Conservation (phyloP, 2,329 filamentous ascomycete genomes). For the Colletotrichum paranaense region DNA sequence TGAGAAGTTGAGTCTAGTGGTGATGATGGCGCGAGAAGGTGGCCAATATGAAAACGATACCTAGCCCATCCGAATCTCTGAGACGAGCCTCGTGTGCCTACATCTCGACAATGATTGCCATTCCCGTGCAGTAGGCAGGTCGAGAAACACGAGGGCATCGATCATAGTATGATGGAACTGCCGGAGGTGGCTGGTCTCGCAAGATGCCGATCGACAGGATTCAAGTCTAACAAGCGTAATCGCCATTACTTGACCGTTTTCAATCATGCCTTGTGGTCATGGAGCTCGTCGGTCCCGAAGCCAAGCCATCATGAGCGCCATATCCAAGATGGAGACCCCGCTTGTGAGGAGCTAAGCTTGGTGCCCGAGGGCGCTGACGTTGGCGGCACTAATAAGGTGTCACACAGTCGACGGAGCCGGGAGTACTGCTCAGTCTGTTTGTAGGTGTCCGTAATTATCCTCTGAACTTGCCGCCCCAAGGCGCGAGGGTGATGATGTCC, state of each 20-base stretch:
- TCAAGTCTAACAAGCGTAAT: not conserved
- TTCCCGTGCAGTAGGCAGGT: constrained; percentile 1
- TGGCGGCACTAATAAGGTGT: not conserved
- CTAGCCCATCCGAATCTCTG: constrained; percentile 14
- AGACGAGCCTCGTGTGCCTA: constrained; percentile 19
- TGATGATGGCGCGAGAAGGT: constrained; percentile 13
- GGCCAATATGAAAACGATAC: not conserved
- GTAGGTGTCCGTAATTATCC: no score
- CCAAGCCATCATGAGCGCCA: not conserved
- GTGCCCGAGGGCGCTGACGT: not conserved
- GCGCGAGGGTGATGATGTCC: not conserved
- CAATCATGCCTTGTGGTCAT: not conserved
- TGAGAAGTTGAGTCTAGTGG: constrained; percentile 8
- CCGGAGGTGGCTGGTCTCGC: constrained; percentile 20
- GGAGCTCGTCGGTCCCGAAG: not conserved
- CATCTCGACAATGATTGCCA: not conserved
- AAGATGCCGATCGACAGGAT: constrained; percentile 25
- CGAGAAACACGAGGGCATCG: not conserved
- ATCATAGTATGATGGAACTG: not conserved
- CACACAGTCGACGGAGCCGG: no score
- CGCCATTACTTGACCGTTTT: constrained; percentile 22
- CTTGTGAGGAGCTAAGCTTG: not conserved
- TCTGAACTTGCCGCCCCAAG: not conserved
- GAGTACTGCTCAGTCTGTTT: no score
- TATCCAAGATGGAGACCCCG: not conserved